Base-by-base conservation (phyloP, 2,329 filamentous ascomycete genomes). In the Daldinia sp. region DNA sequence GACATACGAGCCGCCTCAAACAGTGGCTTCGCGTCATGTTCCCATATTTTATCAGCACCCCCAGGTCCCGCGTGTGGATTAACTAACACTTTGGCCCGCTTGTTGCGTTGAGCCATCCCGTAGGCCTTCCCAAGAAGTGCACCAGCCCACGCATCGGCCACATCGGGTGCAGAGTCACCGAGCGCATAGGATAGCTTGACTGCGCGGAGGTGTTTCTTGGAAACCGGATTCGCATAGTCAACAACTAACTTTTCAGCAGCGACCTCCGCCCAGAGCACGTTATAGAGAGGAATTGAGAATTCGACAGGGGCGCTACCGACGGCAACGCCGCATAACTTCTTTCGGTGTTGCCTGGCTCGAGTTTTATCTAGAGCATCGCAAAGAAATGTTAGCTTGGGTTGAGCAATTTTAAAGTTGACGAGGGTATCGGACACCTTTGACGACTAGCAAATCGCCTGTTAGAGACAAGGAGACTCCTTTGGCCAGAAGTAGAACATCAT, bases 31-130 rank as follows among this genome's bases (percentile, higher is more conserved):
- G 94, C 90, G 67, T 94, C 84, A 43, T 84, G 85, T 58, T 88
- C 80, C 84, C 93, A 98, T 67, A 88, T 84, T 73, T 87, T 90
- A 64, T 86, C 79, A 1, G 93, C 94, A 39, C 78, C 80, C 37
- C 94, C 94, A 39, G 93, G 91, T 0, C 95, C 95, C 11, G 93
- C 92, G 71, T 94, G 90, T 0, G 95, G 95, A 76, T 99, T 99
- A 64, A 99, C 84, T 41, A 98, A 81, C 10, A 98, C 88, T 76
- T 95, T 96, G 66, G 95, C 88, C 47, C 92, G 87, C 77, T 93
- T 95, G 60, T 83, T 84, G 54, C 83, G 84, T 71, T 90, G 87
- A 1, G 90, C 85, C 6, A 79, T 57, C 81, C 89, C 79, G 72
- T 97, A 97, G 21, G 94, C 87, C 47, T 84, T 83, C 32, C 87